Evolutionary conservation across 345 rosid species (phyloP).

Genomic region (Eucalyptus dawsonii): DNA sequence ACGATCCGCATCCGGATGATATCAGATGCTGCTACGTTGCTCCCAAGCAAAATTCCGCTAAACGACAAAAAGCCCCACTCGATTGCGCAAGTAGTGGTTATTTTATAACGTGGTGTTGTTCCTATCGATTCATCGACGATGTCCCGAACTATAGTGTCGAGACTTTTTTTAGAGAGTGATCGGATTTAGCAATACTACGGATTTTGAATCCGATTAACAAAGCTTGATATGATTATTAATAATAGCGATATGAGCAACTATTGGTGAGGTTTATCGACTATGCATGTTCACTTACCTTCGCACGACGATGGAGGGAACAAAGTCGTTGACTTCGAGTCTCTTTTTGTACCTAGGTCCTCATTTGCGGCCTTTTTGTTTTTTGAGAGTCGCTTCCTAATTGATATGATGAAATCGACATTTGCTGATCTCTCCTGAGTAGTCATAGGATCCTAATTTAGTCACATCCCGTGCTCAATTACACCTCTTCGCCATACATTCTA

Average conservation of each 20-base stretch:
- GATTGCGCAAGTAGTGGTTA: not conserved
- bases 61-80: not conserved
- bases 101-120: not conserved
- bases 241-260: fast-evolving
- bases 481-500: not conserved
- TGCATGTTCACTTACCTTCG: not conserved
- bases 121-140: not conserved
- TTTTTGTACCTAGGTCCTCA: no score
- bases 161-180: not conserved
- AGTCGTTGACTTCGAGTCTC: not conserved
- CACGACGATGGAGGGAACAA: not conserved
- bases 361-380: not conserved
- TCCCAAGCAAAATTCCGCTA: not conserved
- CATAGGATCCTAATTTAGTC: not conserved
- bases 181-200: fast-evolving
- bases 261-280: not conserved
- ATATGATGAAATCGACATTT: not conserved
- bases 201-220: not conserved
- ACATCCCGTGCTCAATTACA: not conserved
- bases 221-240: not conserved
- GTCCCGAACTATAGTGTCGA: not conserved
- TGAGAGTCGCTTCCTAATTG: not conserved
- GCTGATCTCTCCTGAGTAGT: not conserved
- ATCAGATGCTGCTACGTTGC: not conserved
- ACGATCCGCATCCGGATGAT: not conserved